These are phyloP conservation scores for Pleurotus citrinopileatus DNA, from an alignment of 768 basidiomycete genomes.

Conservation along the genomic window DNA sequence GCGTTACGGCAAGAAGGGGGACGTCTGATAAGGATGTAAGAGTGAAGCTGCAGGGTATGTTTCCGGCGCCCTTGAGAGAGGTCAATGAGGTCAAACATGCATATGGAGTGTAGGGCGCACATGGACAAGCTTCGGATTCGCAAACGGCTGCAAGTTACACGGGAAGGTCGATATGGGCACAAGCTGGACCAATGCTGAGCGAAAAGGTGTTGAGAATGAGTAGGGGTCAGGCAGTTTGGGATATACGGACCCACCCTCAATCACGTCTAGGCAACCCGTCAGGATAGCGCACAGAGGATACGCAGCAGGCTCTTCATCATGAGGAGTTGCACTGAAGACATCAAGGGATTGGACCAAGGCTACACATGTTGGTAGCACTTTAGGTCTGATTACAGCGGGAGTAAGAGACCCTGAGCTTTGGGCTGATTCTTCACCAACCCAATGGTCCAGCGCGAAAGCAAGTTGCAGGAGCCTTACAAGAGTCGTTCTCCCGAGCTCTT, in stretches of 20 bases:
- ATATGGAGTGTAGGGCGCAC: neutral
- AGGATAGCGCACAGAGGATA: constrained; percentile 37
- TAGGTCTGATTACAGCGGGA: constrained; percentile 48
- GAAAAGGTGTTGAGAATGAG: neutral
- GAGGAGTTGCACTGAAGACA: constrained; percentile 24
- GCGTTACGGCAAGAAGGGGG: constrained; percentile 42
- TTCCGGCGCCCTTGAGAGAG: constrained; percentile 27
- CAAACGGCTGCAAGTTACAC: neutral
- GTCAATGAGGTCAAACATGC: neutral
- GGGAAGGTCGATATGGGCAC: neutral
- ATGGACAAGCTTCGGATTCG: neutral
- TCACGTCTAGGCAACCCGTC: constrained; percentile 36
- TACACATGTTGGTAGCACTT: constrained; percentile 39
- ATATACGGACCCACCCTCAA: constrained; percentile 36
- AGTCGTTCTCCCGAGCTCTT: constrained; percentile 44
- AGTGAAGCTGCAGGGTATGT: constrained; percentile 30
- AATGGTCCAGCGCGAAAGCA: constrained; percentile 54
- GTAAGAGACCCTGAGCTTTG: constrained; percentile 35
- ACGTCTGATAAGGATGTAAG: constrained; percentile 38
- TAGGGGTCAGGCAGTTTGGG: neutral
- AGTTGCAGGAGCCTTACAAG: constrained; percentile 52
- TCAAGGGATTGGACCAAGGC: constrained; percentile 49
- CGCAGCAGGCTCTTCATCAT: constrained; percentile 36
- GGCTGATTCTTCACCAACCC: constrained; percentile 47
- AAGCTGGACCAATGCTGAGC: neutral